Conservation (phyloP, 192 early-diverging fungal species). For the Phlyctochytrium arcticum region DNA sequence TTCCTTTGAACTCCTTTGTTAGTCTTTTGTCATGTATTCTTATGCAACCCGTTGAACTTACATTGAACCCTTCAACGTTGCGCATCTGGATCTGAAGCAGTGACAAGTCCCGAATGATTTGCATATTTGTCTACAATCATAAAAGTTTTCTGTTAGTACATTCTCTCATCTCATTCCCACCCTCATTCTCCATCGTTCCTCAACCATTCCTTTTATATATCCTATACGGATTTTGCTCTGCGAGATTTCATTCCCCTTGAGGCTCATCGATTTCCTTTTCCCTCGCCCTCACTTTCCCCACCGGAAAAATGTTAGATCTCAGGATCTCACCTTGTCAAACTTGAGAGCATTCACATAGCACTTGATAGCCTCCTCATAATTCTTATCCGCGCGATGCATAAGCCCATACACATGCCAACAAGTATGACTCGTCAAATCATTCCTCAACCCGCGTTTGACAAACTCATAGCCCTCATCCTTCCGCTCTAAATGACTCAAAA, state of each 20-base stretch:
- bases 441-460: slow-evolving; percentile 80
- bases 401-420: slow-evolving; percentile 98
- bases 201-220: too few relatives aligned
- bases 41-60: slow-evolving; percentile 18
- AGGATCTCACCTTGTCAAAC: slow-evolving; percentile 61
- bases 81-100: slow-evolving; percentile 83
- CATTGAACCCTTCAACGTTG: slow-evolving; percentile 76
- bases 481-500: slow-evolving; percentile 83
- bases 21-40: neutral
- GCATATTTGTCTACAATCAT: slow-evolving; percentile 70
- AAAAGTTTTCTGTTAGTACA: too few relatives aligned
- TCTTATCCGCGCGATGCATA: slow-evolving; percentile 85
- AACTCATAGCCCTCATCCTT: slow-evolving; percentile 86
- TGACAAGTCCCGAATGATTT: slow-evolving; percentile 88
- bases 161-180: too few relatives aligned
- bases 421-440: slow-evolving; percentile 79
- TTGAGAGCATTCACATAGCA: slow-evolving; percentile 88
- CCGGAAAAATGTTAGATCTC: neutral
- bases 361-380: slow-evolving; percentile 88
- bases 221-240: too few relatives aligned
- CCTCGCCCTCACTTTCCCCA: too few relatives aligned
- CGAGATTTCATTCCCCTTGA: too few relatives aligned
- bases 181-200: too few relatives aligned
- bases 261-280: too few relatives aligned
- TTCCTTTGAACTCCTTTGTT: slow-evolving; percentile 41